Percentiles rank a stretch among this genome's conserved stretches.
phyloP scores from a whole-genome alignment of 257 asterid genomes.

The Paulownia fortunei region DNA sequence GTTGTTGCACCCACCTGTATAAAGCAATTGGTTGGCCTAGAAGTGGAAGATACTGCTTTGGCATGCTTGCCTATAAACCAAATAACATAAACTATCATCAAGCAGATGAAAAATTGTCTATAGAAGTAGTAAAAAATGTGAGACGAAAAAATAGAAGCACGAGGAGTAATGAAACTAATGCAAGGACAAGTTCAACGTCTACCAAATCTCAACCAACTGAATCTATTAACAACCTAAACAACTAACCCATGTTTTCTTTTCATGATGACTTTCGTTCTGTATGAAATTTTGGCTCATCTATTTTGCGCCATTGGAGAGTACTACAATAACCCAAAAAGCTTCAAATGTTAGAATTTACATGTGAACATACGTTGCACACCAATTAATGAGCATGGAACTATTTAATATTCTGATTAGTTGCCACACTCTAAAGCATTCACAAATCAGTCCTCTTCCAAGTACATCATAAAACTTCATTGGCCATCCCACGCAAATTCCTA shows the following conservation, averaged over 20 bases:
- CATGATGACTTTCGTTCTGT: neutral
- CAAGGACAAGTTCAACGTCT: neutral
- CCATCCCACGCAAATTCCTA: neutral
- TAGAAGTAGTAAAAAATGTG: constrained; percentile 8
- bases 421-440: constrained; percentile 13
- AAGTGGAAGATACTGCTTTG: constrained; percentile 99
- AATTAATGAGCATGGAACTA: neutral
- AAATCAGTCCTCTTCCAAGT: neutral
- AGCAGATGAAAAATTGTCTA: constrained; percentile 3
- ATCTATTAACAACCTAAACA: constrained; percentile 16
- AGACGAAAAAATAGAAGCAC: constrained; percentile 13
- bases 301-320: neutral
- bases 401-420: neutral
- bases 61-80: constrained; percentile 91
- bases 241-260: neutral
- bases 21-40: constrained; percentile 96
- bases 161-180: neutral
- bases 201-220: constrained; percentile 10
- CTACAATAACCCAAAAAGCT: neutral
- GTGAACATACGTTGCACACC: neutral
- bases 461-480: neutral
- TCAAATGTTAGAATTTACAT: neutral
- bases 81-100: constrained; percentile 44
- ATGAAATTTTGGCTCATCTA: neutral
- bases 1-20: constrained; percentile 68